Base-by-base conservation (phyloP, 2,329 filamentous ascomycete genomes). In the Pseudonectria buxi region DNA sequence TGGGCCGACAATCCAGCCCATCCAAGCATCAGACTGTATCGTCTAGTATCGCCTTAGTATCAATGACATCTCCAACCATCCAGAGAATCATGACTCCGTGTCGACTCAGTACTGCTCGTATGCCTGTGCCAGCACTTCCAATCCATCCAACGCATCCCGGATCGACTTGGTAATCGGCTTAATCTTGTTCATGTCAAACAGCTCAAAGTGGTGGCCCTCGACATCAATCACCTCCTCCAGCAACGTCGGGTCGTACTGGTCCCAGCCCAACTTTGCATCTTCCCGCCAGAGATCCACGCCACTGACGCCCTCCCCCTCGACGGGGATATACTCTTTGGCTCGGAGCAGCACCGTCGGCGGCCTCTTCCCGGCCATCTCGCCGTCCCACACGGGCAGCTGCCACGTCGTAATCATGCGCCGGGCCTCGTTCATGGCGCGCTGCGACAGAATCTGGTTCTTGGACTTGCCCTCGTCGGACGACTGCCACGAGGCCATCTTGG, bases 181-280 rank as follows among this genome's bases (percentile, higher is more conserved):
- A 24, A 61, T 48, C 25, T 50, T 50, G 7, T 52, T 39, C 27
- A 47, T 50, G 2, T 50, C 50, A 45, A 72, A 73, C 26, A 72
- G 53, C 35, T 62, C 62, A 41, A 69, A 77, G 43, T 77, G 73
- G 37, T 75, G 63, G 0, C 72, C 71, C 1, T 70, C 59, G 2
- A 75, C 57, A 10, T 71, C 64, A n/a, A 72, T 40, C 2, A 73
- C 58, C 10, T 63, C 51, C 16, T 54, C 50, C 10, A 77, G 63
- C 46, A 74, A 58, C 14, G 55, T 53, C 18, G 57, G 56, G 14
- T 64, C 55, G 29, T 77, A 73, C 7, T 43, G 32, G 3, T 63
- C 65, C 73, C 73, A 77, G 9, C 72, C 72, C 2, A 77, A 56
- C 33, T 55, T 46, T 3, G 44, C 50, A 12, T 69, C 64, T 0